Base-by-base conservation (phyloP, 208 protist genomes). In the Acanthamoeba triangularis region DNA sequence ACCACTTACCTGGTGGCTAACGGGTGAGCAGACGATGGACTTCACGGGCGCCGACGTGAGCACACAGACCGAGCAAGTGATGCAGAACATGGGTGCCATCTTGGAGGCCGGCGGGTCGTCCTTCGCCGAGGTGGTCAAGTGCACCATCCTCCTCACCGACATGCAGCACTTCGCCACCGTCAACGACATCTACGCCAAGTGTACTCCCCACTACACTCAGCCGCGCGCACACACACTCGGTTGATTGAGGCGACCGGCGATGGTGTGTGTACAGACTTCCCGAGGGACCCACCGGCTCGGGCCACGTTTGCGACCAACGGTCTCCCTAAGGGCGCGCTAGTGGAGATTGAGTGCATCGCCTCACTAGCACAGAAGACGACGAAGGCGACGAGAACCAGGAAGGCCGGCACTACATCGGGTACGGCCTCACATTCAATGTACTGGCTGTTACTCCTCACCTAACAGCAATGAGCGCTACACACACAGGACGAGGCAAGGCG, bases 321-420 rank as follows among this genome's bases (percentile, higher is more conserved):
- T 25, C 96, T 98, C 16, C 97, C 97, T 13, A 97, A 96, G 30
- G 96, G 93, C 30, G 97, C 97, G 28, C 90, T 98, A 37, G 90
- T 98, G 20, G 97, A 98, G 92, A 98, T 98, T 67, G 97, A 98
- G 74, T 97, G 96, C 56, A 97, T 98, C 30, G 97, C 97, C 33
- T 82, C 93, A 5, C 56, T 97, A 37, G 33, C 49, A 35, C 3
- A 47, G 33, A 88, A 88, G 80, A 82, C 72, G 72, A 8, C 8
- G 13, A 82, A 25, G 52, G 52, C 16, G 52, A 59, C 11, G 28
- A 69, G 11, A 28, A 13, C 63, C 14, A 69, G 28, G 5, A n/a
- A 69, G 63, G 14, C 59, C 18, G 59, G 18, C 59, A 23, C 59
- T 44, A 41, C 20, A 7, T 82, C 20, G 7, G 72, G 18, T 82